A percentile compares a stretch with the other conserved stretches of the same genome.
phyloP scores from a whole-genome alignment of 805 yeast genomes.

The Teunomyces barrocoloradensis region DNA sequence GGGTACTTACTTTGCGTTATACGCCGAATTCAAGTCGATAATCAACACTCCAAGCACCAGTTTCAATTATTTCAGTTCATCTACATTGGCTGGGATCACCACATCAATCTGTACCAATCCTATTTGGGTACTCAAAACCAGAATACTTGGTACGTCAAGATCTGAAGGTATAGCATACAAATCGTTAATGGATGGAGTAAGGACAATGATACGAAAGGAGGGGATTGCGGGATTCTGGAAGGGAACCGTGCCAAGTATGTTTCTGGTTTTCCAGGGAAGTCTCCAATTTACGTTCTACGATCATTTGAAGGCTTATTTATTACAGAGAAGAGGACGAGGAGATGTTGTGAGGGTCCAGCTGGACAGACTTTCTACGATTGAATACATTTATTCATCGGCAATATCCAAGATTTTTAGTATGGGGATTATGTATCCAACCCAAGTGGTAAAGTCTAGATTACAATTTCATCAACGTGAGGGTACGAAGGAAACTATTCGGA shows the following conservation, averaged over 20 bases:
- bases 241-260: slow-evolving; percentile 70
- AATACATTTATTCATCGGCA: slow-evolving; percentile 67
- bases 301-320: slow-evolving; percentile 50
- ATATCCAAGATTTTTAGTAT: slow-evolving; percentile 68
- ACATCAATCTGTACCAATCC: slow-evolving; percentile 86
- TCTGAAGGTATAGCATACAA: slow-evolving; percentile 50
- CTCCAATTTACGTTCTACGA: slow-evolving; percentile 86
- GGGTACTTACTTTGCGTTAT: slow-evolving; percentile 82
- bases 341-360: background rate
- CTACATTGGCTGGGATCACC: slow-evolving; percentile 61
- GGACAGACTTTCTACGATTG: slow-evolving; percentile 43
- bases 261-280: slow-evolving; percentile 88
- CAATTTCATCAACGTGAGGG: slow-evolving; percentile 41
- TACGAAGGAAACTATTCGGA: slow-evolving; percentile 14
- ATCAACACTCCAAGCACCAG: slow-evolving; percentile 16
- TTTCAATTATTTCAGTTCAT: slow-evolving; percentile 33
- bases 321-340: slow-evolving; percentile 5
- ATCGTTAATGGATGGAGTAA: slow-evolving; percentile 56
- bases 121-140: slow-evolving; percentile 91
- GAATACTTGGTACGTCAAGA: slow-evolving; percentile 64
- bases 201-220: slow-evolving; percentile 47
- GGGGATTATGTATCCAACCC: slow-evolving; percentile 74
- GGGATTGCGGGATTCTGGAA: slow-evolving; percentile 66
- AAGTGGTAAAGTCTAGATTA: slow-evolving; percentile 72
- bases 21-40: slow-evolving; percentile 53